A percentile compares a stretch with the other conserved stretches of the same genome.
These are phyloP conservation scores for Geotrichum klebahnii DNA, from an alignment of 1,139 yeast genomes.

Conservation along the genomic window DNA sequence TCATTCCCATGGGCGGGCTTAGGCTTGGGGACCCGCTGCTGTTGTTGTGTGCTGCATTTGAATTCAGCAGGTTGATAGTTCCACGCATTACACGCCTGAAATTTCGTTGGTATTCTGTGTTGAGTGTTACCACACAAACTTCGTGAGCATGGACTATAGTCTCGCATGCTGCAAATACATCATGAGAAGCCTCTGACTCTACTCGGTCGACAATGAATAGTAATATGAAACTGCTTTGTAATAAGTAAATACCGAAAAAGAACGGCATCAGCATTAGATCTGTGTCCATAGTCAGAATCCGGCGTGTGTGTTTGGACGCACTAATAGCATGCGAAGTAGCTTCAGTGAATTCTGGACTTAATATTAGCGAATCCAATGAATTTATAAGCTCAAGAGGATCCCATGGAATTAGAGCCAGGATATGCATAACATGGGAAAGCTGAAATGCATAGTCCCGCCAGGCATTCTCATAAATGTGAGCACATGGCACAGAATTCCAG, in stretches of 20 bases:
- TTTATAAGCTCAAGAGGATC: conserved; percentile 31
- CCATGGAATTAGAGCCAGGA: conserved; percentile 30
- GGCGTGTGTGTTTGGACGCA: conserved; percentile 31
- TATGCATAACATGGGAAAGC: conserved; percentile 30
- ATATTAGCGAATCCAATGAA: conserved; percentile 29
- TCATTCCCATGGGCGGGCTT: conserved; percentile 29
- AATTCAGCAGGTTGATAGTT: conserved; percentile 25
- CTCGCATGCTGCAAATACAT: conserved; percentile 36
- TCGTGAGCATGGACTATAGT: conserved; percentile 38
- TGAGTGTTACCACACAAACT: conserved; percentile 37
- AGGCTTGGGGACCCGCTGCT: conserved; percentile 27
- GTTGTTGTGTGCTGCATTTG: conserved; percentile 18
- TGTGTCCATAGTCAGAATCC: conserved; percentile 30
- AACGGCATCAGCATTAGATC: conserved; percentile 33
- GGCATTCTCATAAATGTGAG: conserved; percentile 20
- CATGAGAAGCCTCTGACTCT: conserved; percentile 34
- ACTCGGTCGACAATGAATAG: conserved; percentile 33
- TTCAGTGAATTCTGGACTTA: conserved; percentile 29
- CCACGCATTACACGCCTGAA: conserved; percentile 36
- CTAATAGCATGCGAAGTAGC: conserved; percentile 31
- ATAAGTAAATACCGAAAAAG: conserved; percentile 33
- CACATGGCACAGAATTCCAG: conserved; percentile 18
- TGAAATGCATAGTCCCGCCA: conserved; percentile 33
- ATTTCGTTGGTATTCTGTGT: conserved; percentile 37
- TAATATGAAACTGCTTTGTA: conserved; percentile 32